Conservation (phyloP, 768 basidiomycete genomes). For the Boletus bicolor region DNA sequence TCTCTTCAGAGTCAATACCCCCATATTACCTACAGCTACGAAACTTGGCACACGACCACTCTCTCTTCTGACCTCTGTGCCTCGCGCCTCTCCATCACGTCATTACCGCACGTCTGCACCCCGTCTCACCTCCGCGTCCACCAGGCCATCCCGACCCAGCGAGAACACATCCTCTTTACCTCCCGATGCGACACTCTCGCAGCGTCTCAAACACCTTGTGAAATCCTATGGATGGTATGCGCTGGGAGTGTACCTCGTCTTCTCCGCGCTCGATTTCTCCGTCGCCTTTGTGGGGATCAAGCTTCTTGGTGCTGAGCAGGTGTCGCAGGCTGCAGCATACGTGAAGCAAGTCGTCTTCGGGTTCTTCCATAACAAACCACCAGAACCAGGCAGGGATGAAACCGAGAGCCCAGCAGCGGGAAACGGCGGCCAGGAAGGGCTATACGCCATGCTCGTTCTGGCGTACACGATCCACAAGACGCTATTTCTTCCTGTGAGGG, state of each 20-base stretch:
- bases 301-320: conserved; percentile 86
- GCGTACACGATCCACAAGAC: conserved; percentile 98
- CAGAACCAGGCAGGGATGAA: conserved; percentile 68
- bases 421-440: conserved; percentile 57
- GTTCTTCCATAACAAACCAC: conserved; percentile 49
- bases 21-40: conserved; percentile 48
- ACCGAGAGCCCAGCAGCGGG: conserved; percentile 41
- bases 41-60: conserved; percentile 32
- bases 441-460: conserved; percentile 89
- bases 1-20: conserved; percentile 44
- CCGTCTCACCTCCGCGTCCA: conserved; percentile 40
- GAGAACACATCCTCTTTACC: conserved; percentile 32
- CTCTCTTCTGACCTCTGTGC: not conserved
- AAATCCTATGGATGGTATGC: conserved; percentile 97
- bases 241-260: conserved; percentile 78
- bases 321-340: conserved; percentile 60
- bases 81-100: conserved; percentile 32
- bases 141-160: conserved; percentile 8
- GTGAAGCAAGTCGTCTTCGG: conserved; percentile 48
- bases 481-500: conserved; percentile 80
- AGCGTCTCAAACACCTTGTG: conserved; percentile 76
- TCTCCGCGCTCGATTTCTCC: conserved; percentile 77
- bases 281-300: conserved; percentile 84
- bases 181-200: conserved; percentile 55
- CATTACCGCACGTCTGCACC: conserved; percentile 49